Evolutionary conservation across 257 asterid genomes (phyloP).

Genomic region (Osmanthus fragrans): DNA sequence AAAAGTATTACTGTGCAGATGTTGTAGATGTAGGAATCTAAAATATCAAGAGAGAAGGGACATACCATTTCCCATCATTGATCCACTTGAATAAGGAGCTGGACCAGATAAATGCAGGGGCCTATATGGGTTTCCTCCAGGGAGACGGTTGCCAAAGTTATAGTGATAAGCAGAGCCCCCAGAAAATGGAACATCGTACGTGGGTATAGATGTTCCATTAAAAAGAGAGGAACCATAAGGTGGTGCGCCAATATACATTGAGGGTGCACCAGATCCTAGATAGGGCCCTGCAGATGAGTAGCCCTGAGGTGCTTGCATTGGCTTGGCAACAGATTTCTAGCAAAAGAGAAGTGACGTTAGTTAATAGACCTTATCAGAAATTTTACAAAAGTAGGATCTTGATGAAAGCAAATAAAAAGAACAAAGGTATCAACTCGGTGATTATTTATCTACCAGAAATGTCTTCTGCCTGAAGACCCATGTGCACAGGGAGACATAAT

Average conservation of each 20-base stretch:
- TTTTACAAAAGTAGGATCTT: neutral
- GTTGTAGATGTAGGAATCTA: neutral
- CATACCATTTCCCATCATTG: conserved; percentile 67
- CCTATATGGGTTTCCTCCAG: conserved; percentile 84
- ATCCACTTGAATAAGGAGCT: conserved; percentile 76
- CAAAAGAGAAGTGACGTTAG: neutral
- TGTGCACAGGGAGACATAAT: neutral
- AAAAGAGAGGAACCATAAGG: conserved; percentile 80
- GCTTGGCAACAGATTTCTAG: conserved; percentile 70
- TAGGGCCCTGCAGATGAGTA: conserved; percentile 66
- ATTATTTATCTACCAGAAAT: neutral
- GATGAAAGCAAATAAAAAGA: conserved; percentile 10
- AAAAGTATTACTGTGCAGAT: neutral
- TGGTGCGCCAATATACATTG: conserved; percentile 79
- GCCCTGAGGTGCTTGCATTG: conserved; percentile 67
- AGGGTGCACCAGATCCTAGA: conserved; percentile 69
- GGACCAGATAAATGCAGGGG: conserved; percentile 72
- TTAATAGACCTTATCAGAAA: conserved; percentile 10
- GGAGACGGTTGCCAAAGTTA: conserved; percentile 74
- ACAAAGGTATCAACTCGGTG: neutral
- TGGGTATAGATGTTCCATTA: conserved; percentile 69
- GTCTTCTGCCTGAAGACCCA: neutral
- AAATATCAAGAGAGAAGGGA: neutral
- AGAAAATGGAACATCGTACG: conserved; percentile 79
- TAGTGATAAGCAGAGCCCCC: conserved; percentile 82